Evolutionary conservation across 192 early-diverging fungal species (phyloP), one percentile per base, ranked within the genome.

Genomic region (Mortierella hygrophila): DNA sequence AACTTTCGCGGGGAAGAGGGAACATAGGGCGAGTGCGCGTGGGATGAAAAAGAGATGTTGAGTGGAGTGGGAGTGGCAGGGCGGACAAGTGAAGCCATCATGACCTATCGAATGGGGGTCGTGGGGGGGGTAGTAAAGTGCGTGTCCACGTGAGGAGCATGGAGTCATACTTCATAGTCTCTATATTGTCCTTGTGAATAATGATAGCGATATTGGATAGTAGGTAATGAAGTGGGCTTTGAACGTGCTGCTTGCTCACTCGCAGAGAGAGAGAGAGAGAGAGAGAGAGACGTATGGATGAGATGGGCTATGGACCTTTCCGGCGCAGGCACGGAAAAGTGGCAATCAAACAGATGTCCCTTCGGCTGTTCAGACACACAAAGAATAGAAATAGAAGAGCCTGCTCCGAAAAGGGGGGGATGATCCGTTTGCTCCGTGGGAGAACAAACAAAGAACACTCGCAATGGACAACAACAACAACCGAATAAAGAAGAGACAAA

Each of bases 391-490:
- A 65, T 15, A 65, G 2, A 13, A 32, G 60, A 65, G 60, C 60
- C 60, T 65, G 55, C 16, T 57, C 0, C 60, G 49, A 52, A 52
- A 46, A 15, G 44, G 49, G 49, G 60, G 11, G 29, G 60, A 65
- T 26, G 60, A 65, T 65, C 60, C 10, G 26, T 32, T 65, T 65
- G 29, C 60, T 65, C 60, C 60, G 60, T 65, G 60, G 60, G 60
- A 65, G 60, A 65, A 32, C 60, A 65, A 26, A 26, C 23, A 54
- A 54, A 54, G 3, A 6, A 40, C 38, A 55, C 21, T 55, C 21
- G 23, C 44, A 57, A 26, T 10, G 7, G 1, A n/a, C 23, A 57
- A 21, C 20, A 21, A 20, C 49, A 46, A 46, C 15, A 57, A 57
- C 0, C 6, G 55, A 26, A 5, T 26, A 26, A 16, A 29, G 10